These are phyloP conservation scores for Chamaenerion angustifolium DNA, from an alignment of 345 rosid species.

Conservation along the genomic window DNA sequence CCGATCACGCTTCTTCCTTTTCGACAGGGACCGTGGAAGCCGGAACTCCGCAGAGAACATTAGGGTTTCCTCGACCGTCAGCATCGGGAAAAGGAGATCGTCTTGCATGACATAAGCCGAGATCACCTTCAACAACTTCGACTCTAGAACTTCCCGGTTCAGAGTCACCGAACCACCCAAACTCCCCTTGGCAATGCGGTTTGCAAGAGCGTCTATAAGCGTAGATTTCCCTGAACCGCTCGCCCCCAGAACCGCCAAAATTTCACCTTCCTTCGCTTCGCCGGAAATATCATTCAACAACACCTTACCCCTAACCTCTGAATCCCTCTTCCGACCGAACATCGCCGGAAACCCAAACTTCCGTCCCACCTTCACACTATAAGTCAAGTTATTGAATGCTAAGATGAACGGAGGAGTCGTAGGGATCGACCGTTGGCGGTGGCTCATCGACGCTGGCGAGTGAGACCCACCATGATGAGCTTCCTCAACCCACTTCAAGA, in stretches of 20 bases:
- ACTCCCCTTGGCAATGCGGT: slow-evolving; percentile 62
- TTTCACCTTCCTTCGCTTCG: slow-evolving; percentile 62
- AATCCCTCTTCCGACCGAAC: background rate
- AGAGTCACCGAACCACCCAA: slow-evolving; percentile 60
- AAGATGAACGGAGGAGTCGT: slow-evolving; percentile 56
- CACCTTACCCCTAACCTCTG: slow-evolving; percentile 21
- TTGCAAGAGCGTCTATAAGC: slow-evolving; percentile 74
- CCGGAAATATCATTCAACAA: slow-evolving; percentile 45
- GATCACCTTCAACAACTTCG: slow-evolving; percentile 61
- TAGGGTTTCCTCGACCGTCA: slow-evolving; percentile 81
- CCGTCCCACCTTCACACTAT: slow-evolving; percentile 40
- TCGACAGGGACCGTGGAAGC: slow-evolving; percentile 76
- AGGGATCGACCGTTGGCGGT: slow-evolving; percentile 25
- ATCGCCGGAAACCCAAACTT: slow-evolving; percentile 22
- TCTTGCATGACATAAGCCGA: slow-evolving; percentile 97
- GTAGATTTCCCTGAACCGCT: slow-evolving; percentile 96
- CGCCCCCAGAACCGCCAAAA: slow-evolving; percentile 90
- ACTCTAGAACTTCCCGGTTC: slow-evolving; percentile 65
- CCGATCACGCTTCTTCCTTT: slow-evolving; percentile 50
- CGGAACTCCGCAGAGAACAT: slow-evolving; percentile 94
- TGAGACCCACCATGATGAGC: slow-evolving; percentile 23
- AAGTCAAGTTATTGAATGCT: slow-evolving; percentile 49
- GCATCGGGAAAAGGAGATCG: slow-evolving; percentile 87
- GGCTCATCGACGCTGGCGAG: slow-evolving; percentile 4
- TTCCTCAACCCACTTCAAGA: slow-evolving; percentile 47